These are phyloP conservation scores for Macrocystidia cucumis DNA, from an alignment of 1,284 basidiomycete genomes.

Conservation along the genomic window DNA sequence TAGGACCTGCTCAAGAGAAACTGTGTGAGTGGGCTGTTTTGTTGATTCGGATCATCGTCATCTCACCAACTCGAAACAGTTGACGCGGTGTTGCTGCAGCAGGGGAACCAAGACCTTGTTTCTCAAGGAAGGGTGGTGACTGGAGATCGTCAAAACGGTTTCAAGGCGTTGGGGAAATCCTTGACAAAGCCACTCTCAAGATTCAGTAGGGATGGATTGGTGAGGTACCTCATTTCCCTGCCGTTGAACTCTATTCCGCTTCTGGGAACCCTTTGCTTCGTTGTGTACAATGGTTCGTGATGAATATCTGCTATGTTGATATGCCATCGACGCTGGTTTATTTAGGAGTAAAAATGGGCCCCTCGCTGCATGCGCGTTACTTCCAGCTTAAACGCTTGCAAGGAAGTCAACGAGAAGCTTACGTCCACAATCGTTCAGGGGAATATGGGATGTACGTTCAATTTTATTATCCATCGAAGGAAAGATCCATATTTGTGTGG, in stretches of 20 bases:
- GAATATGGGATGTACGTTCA: slow-evolving; percentile 36
- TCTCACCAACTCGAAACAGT: no score
- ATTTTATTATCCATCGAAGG: slow-evolving; percentile 1
- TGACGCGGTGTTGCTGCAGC: slow-evolving; percentile 34
- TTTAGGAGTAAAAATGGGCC: slow-evolving; percentile 43
- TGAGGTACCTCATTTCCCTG: slow-evolving; percentile 45
- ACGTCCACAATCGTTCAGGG: slow-evolving; percentile 39
- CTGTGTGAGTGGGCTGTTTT: slow-evolving; percentile 24
- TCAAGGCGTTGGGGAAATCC: slow-evolving; percentile 28
- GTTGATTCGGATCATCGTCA: slow-evolving; percentile 11
- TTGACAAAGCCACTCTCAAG: slow-evolving; percentile 28
- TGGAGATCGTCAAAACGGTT: slow-evolving; percentile 14
- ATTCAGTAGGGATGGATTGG: slow-evolving; percentile 24
- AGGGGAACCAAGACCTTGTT: slow-evolving; percentile 33
- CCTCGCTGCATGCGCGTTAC: slow-evolving; percentile 56
- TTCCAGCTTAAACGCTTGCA: slow-evolving; percentile 62
- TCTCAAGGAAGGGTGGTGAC: slow-evolving; percentile 26
- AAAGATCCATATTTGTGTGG: slow-evolving; percentile 3
- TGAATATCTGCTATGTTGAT: no score
- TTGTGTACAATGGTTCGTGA: slow-evolving; percentile 38
- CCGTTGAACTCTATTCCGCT: slow-evolving; percentile 63
- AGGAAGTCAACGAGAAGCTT: slow-evolving; percentile 35
- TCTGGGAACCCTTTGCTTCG: slow-evolving; percentile 59
- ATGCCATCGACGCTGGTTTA: no score
- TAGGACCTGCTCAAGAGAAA: slow-evolving; percentile 32